Evolutionary conservation across 2,329 filamentous ascomycete species (phyloP).

Genomic region (Fusarium graminum): DNA sequence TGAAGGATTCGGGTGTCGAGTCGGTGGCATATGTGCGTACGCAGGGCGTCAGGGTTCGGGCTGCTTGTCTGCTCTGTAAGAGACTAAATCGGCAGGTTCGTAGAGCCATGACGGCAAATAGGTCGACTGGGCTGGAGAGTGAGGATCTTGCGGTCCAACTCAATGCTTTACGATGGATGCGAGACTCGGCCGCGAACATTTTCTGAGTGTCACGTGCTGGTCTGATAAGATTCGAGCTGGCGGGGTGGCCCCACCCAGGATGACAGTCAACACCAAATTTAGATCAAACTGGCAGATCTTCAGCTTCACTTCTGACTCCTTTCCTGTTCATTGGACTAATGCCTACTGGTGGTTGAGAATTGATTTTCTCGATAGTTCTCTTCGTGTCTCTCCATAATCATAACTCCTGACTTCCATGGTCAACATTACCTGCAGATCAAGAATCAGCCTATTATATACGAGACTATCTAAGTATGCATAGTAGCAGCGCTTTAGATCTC

Average conservation of each 20-base stretch:
- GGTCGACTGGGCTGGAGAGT: constrained; percentile 15
- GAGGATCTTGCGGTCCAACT: constrained; percentile 18
- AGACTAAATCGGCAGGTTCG: constrained; percentile 53
- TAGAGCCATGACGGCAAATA: constrained; percentile 50
- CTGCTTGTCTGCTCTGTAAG: constrained; percentile 43
- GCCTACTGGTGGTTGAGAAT: no score
- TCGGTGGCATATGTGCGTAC: constrained; percentile 51
- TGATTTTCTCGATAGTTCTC: no score
- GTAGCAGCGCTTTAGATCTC: no score
- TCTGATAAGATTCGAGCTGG: constrained; percentile 16
- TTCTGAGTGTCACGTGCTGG: constrained; percentile 51
- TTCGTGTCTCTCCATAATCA: no score
- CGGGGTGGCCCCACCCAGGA: constrained; percentile 35
- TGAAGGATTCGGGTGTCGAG: constrained; percentile 49
- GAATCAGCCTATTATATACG: no score
- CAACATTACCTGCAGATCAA: no score
- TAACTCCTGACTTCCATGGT: no score
- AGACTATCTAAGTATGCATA: no score
- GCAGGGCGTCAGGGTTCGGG: constrained; percentile 43
- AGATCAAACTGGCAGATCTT: constrained; percentile 4
- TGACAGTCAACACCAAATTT: constrained; percentile 31
- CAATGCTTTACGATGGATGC: constrained; percentile 5
- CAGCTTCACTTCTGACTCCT: constrained; percentile 14
- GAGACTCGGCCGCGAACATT: constrained; percentile 50
- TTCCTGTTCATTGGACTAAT: no score